Evolutionary conservation across 2,329 filamentous ascomycete genomes (phyloP).

Genomic region (Fusarium sterilihyphosum): DNA sequence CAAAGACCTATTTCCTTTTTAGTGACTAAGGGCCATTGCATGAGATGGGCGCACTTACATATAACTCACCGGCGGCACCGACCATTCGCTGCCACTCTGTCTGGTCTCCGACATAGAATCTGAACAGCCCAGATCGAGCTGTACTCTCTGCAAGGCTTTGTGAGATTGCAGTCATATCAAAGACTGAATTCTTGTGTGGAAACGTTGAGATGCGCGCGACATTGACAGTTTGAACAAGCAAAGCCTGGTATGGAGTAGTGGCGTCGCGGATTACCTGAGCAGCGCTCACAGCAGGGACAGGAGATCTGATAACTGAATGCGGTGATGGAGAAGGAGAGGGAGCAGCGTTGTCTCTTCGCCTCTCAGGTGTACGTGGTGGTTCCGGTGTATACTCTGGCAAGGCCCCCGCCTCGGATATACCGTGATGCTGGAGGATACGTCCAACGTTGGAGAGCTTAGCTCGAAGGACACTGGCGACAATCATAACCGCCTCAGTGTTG

Average conservation of each 20-base stretch:
- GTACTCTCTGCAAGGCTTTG: neutral
- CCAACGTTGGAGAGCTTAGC: neutral
- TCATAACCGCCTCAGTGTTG: neutral
- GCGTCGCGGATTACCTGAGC: neutral
- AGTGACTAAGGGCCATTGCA: accelerated
- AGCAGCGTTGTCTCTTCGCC: neutral
- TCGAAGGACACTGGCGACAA: neutral
- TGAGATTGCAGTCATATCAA: neutral
- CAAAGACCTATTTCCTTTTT: neutral
- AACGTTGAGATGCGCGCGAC: neutral
- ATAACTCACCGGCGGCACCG: neutral
- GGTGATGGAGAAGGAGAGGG: neutral
- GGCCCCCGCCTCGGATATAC: accelerated
- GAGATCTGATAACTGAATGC: neutral
- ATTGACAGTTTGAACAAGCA: neutral
- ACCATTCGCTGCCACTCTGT: conserved; percentile 1
- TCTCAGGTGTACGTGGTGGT: neutral
- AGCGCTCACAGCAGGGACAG: neutral
- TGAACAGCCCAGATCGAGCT: neutral
- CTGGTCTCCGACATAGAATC: neutral
- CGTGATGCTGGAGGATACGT: neutral
- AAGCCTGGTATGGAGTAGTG: neutral
- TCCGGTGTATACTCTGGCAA: neutral
- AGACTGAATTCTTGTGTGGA: neutral
- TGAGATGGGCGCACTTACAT: neutral